A percentile compares a stretch with the other conserved stretches of the same genome.
These are phyloP conservation scores for Coemansia sp. DNA, from an alignment of 192 early-diverging fungal species.

Conservation along the genomic window DNA sequence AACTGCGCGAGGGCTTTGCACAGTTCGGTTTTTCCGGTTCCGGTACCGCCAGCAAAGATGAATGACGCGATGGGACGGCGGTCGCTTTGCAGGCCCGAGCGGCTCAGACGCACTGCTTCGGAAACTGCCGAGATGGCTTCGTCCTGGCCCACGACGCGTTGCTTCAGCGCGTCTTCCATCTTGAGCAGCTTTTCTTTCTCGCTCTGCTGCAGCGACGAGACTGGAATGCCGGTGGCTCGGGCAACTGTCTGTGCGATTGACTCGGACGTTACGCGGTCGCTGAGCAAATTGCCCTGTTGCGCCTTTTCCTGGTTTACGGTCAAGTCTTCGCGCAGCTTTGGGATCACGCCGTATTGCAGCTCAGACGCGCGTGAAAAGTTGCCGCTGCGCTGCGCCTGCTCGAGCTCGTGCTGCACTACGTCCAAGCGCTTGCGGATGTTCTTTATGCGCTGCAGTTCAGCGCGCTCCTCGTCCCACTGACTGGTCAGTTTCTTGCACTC, in stretches of 20 bases:
- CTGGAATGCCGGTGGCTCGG: constrained; percentile 77
- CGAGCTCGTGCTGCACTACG: constrained; percentile 70
- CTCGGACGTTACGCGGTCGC: constrained; percentile 77
- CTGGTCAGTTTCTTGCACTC: constrained; percentile 58
- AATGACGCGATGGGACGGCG: constrained; percentile 73
- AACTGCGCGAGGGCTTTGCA: constrained; percentile 75
- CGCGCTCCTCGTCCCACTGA: constrained; percentile 68
- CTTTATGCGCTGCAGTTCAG: constrained; percentile 68
- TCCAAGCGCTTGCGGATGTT: constrained; percentile 66
- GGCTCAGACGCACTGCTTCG: constrained; percentile 71
- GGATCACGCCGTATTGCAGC: constrained; percentile 75
- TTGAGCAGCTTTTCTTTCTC: constrained; percentile 70
- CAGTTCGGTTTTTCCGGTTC: constrained; percentile 78
- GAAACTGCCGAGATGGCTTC: constrained; percentile 65
- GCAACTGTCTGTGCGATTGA: constrained; percentile 73
- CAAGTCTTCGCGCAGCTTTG: constrained; percentile 65
- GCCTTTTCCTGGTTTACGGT: constrained; percentile 55
- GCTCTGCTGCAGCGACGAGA: constrained; percentile 63
- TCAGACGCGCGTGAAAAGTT: constrained; percentile 73
- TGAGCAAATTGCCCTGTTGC: constrained; percentile 57
- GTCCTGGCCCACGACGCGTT: constrained; percentile 72
- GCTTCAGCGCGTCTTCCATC: constrained; percentile 61
- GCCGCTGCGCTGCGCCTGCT: constrained; percentile 67
- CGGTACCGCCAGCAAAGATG: constrained; percentile 82
- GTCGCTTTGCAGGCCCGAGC: constrained; percentile 73